Evolutionary conservation across 1,139 yeast genomes (phyloP).

Genomic region (Lodderomyces parapsilosis): DNA sequence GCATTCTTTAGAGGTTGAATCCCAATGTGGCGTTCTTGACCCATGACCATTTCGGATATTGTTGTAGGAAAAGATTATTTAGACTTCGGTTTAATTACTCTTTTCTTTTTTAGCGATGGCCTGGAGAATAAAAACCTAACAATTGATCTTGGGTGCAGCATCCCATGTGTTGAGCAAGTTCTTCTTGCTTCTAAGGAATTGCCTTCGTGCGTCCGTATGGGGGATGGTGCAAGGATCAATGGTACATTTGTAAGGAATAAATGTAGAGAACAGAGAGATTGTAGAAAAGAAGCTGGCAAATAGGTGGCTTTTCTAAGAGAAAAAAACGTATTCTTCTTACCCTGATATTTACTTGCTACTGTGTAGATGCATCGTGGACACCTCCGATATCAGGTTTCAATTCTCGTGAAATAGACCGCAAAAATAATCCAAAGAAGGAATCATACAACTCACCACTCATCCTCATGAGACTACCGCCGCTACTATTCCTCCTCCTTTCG

Average conservation of each 20-base stretch:
- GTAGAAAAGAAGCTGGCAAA: neutral
- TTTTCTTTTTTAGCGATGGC: constrained; percentile 40
- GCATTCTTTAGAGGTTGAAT: constrained; percentile 79
- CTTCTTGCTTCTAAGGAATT: constrained; percentile 59
- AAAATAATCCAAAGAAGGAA: too few relatives aligned
- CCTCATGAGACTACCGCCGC: neutral
- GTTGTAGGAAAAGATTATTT: constrained; percentile 26
- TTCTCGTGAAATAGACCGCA: too few relatives aligned
- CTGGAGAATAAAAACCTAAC: constrained; percentile 58
- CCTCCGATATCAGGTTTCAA: too few relatives aligned
- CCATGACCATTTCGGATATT: constrained; percentile 72
- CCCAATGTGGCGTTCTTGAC: constrained; percentile 65
- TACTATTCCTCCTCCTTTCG: neutral
- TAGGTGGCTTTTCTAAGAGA: neutral
- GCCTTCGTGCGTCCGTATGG: constrained; percentile 87
- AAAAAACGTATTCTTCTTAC: too few relatives aligned
- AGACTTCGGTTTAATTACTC: constrained; percentile 11
- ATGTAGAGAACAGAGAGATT: neutral
- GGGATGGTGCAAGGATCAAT: constrained; percentile 77
- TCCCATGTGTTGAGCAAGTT: constrained; percentile 49
- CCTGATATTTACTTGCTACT: too few relatives aligned
- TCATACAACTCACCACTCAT: neutral
- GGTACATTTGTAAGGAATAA: constrained; percentile 39
- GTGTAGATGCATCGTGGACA: too few relatives aligned
- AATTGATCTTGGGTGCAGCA: constrained; percentile 84